Evolutionary conservation across 2,329 filamentous ascomycete species (phyloP), one percentile per base, ranked within the genome.

Genomic region (Paecilomyces sp.): DNA sequence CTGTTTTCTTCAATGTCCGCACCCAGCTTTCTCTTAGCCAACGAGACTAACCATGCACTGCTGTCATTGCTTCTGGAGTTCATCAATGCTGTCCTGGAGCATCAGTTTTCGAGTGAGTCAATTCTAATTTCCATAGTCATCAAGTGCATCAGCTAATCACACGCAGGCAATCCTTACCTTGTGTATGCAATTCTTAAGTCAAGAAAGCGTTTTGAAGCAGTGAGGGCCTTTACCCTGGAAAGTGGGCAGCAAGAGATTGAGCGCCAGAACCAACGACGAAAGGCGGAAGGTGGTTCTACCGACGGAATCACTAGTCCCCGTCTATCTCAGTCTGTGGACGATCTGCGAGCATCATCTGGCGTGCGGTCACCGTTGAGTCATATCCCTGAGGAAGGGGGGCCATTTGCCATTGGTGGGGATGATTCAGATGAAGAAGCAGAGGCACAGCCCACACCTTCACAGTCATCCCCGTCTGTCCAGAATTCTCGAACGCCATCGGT

Each of bases 221-320:
- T 97, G 47, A 86, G 92, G 28, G 86, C 88, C 13, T 96, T 97
- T 68, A 97, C 93, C 0, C 81, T 97, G 0, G 93, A 97, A 71
- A 94, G 90, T 67, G 94, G 91, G 0, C 90, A 94, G 69, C 89
- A 93, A 72, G 93, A 97, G 72, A 89, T 97, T 30, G 91, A 96
- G 72, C 86, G 90, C 58, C 85, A 89, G 62, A 88, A 86, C 62
- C 85, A 89, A 63, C 82, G 83, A 60, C 84, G 82, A 70, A 87
- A 97, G 77, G 85, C 91, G 68, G 76, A 78, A 62, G 64, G 66
- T 51, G 55, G 61, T n/a, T 60, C 78, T 70, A 57, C 70, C 41
- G 79, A 76, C 18, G 63, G 69, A 15, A 65, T 70, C 8, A 66
- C 72, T 6, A 77, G 74, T 41, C 72, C 71, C 5, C 69, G 66